Evolutionary conservation across 768 basidiomycete genomes (phyloP), one percentile per base, ranked within the genome.

Genomic region (Gelatoporia subvermispora): DNA sequence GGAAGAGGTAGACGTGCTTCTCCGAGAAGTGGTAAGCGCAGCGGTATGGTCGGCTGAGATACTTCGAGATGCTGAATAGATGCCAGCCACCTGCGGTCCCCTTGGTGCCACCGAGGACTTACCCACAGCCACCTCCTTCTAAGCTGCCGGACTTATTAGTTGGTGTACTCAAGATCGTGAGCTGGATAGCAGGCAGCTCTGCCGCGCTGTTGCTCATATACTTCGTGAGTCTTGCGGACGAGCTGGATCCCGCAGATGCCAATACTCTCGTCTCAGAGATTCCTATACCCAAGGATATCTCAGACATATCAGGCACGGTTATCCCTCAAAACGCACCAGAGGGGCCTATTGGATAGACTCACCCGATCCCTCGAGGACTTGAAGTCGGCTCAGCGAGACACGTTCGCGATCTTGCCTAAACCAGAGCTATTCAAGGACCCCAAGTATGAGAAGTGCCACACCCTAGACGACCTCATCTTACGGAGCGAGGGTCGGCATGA

Each of bases 61-160:
- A 17, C 15, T 18, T 23, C 23, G 43, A 18, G 31, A 10, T 31
- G 13, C 28, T 31, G 28, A 31, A 7, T 5, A 5, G 5, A 31
- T 31, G 28, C 28, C 16, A 62, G 57, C 63, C 62, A 15, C 48
- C 48, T 15, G 59, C 69, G 59, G 57, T 63, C 10, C 85, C 83
- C 8, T 49, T 64, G 4, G 65, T 90, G 31, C 87, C 87, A 17
- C 85, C 87, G 0, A 76, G 85, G 54, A 81, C 82, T 41, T 90
- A 90, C 57, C 87, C 87, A 3, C 78, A 76, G 51, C 76, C 72
- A 10, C 77, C 81, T 4, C 85, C 85, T 2, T 89, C 87, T 3
- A 79, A 76, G 56, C 66, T 90, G 1, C 86, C 86, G 0, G 72
- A 73, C 39, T 72, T 89, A 35, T 67, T 90, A n/a, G 62, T 81